Evolutionary conservation across 441 rosid genomes (phyloP).

Genomic region (Hura crepitans): DNA sequence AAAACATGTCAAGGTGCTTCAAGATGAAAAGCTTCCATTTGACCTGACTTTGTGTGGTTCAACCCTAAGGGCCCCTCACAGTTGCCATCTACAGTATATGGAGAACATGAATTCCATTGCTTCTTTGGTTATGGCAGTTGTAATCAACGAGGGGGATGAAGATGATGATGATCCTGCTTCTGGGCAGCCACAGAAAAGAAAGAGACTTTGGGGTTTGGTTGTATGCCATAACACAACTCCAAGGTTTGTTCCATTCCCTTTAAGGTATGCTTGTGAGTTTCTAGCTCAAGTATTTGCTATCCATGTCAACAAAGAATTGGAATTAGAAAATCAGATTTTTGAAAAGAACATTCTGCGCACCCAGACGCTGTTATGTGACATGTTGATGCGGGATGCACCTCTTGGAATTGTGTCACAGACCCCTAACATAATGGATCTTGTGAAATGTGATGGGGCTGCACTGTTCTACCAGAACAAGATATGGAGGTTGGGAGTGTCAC

Average conservation of each 20-base stretch:
- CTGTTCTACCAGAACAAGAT: conserved; percentile 62
- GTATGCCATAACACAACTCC: conserved; percentile 86
- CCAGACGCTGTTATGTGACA: conserved; percentile 88
- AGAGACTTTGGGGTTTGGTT: conserved; percentile 92
- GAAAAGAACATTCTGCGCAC: conserved; percentile 91
- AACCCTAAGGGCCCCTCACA: conserved; percentile 87
- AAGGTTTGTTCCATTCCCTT: conserved; percentile 93
- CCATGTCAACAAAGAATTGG: conserved; percentile 88
- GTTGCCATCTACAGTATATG: conserved; percentile 91
- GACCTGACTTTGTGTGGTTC: conserved; percentile 90
- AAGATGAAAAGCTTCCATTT: conserved; percentile 75
- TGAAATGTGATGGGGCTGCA: conserved; percentile 94
- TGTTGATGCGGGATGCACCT: conserved; percentile 94
- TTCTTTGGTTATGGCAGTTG: conserved; percentile 90
- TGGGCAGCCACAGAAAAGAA: conserved; percentile 58
- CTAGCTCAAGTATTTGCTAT: conserved; percentile 92
- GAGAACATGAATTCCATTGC: conserved; percentile 91
- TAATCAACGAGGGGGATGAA: conserved; percentile 77
- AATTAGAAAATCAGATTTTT: conserved; percentile 72
- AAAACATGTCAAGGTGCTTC: conserved; percentile 78
- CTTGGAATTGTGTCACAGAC: conserved; percentile 76
- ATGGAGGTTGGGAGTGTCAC: conserved; percentile 72
- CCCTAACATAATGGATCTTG: conserved; percentile 89
- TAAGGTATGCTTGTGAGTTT: conserved; percentile 94
- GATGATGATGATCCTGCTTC: conserved; percentile 43